These are phyloP conservation scores for Boletus rubropictus DNA, from an alignment of 768 basidiomycete genomes.

Conservation along the genomic window DNA sequence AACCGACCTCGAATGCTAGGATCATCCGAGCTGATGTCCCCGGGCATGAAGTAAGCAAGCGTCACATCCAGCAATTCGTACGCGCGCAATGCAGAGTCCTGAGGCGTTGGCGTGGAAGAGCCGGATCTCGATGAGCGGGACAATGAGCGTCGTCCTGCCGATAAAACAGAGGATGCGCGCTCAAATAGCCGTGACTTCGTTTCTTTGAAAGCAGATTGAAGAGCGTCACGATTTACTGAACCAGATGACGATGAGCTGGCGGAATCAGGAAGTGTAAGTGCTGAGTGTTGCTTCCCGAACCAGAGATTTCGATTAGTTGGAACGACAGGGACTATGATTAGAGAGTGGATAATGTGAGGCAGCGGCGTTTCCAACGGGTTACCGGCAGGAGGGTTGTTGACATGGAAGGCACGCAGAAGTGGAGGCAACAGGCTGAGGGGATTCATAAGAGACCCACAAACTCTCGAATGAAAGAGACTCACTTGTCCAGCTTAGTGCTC, in stretches of 20 bases:
- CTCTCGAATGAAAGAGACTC: constrained; percentile 21
- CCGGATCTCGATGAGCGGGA: constrained; percentile 46
- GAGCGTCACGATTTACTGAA: constrained; percentile 9
- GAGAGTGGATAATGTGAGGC: constrained; percentile 73
- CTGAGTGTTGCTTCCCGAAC: constrained; percentile 47
- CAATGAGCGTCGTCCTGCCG: constrained; percentile 27
- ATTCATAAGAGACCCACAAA: neutral
- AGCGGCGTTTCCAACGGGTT: constrained; percentile 68
- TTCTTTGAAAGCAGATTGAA: constrained; percentile 16
- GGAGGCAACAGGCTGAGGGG: constrained; percentile 53
- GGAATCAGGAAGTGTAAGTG: constrained; percentile 32
- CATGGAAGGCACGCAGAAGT: constrained; percentile 62
- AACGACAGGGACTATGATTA: constrained; percentile 72
- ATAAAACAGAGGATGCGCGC: constrained; percentile 24
- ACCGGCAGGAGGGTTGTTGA: constrained; percentile 56
- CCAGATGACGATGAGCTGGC: constrained; percentile 30
- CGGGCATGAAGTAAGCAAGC: constrained; percentile 61
- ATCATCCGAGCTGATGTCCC: constrained; percentile 58
- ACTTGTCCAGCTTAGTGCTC: constrained; percentile 70
- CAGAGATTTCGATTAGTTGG: constrained; percentile 52
- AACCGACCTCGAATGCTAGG: constrained; percentile 44
- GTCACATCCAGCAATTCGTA: constrained; percentile 63
- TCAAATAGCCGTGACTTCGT: constrained; percentile 22
- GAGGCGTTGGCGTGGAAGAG: constrained; percentile 23
- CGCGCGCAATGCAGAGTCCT: constrained; percentile 56